Evolutionary conservation across 1,284 basidiomycete species (phyloP).

Genomic region (Microbotryum intermedium): DNA sequence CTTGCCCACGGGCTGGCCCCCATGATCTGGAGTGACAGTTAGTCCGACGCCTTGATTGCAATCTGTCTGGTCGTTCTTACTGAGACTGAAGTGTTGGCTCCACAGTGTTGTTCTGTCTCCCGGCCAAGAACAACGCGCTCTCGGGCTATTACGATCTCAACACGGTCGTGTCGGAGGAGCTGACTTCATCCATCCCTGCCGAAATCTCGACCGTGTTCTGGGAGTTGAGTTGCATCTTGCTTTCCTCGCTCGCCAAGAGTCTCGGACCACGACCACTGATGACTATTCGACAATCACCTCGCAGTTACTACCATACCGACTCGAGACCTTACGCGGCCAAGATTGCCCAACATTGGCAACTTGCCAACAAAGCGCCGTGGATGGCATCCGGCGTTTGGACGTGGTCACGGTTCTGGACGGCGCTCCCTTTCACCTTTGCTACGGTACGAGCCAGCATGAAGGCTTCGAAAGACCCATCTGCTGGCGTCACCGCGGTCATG

Average conservation of each 20-base stretch:
- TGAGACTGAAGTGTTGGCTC: background rate
- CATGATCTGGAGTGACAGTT: conserved; percentile 41
- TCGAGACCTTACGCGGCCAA: conserved; percentile 35
- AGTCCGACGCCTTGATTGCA: conserved; percentile 1
- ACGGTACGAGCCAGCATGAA: conserved; percentile 38
- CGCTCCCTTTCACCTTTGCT: conserved; percentile 41
- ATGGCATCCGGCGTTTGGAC: conserved; percentile 41
- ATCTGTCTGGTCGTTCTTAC: no score
- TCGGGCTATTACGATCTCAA: conserved; percentile 38
- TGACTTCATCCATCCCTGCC: conserved; percentile 34
- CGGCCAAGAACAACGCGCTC: conserved; percentile 38
- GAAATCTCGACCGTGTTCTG: conserved; percentile 36
- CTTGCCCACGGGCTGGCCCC: conserved; percentile 31
- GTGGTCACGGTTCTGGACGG: conserved; percentile 41
- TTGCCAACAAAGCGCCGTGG: conserved; percentile 37
- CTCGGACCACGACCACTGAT: background rate
- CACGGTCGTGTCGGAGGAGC: conserved; percentile 30
- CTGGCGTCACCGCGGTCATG: conserved; percentile 37
- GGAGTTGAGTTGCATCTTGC: conserved; percentile 9
- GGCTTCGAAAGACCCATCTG: conserved; percentile 33
- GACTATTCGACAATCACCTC: conserved; percentile 17
- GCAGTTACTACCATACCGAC: conserved; percentile 33
- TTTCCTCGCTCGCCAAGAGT: background rate
- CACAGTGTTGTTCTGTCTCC: conserved; percentile 40
- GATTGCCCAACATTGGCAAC: conserved; percentile 37